Base-by-base conservation (phyloP, 768 basidiomycete species). In the Asterophora parasitica region DNA sequence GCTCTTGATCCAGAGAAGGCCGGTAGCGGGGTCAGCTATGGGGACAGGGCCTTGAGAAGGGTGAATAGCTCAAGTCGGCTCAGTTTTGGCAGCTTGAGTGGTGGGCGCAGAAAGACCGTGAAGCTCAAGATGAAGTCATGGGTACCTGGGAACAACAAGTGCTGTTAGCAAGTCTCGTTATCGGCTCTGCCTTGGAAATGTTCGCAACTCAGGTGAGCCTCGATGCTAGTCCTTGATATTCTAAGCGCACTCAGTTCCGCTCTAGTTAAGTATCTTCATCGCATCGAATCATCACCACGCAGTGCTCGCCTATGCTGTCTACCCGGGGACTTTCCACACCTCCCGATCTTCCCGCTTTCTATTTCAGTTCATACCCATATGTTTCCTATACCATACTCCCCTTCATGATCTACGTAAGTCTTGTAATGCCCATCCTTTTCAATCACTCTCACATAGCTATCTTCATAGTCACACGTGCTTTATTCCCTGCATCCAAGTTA, bases 21-120 rank as follows among this genome's bases (percentile, higher is more conserved):
- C 12, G 95, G 92, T 1, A 93, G 90, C 52, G 96, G 96, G 16
- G 92, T 99, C 37, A 92, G 88, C 59, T 99, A 96, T 61, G 96
- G 96, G 7, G 96, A 97, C 65, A 78, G 96, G 50, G 88, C 92
- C 17, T 73, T 98, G 27, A 78, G 92, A 48, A 77, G 95, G 58
- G 91, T 97, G 27, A 92, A 86, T 52, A 91, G 88, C 63, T 88
- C 87, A n/a, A 91, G 88, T 59, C 81, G 88, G 47, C 70, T 93
- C 58, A 91, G 89, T 62, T 89, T 91, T 63, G 88, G 88, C 12
- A 89, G 87, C 60, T 68, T 88, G 42, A 88, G 84, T 59, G 80
- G 77, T n/a, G 68, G 76, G 37, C 80, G 84, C 41, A 75, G 74
- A 61, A 74, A 74, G 53, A 65, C 77, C n/a, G 74, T 81, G 47